Percentiles rank a stretch among this genome's conserved stretches.
Evolutionary conservation across 345 rosid genomes (phyloP).

Genomic region (Sisymbrium irio): DNA sequence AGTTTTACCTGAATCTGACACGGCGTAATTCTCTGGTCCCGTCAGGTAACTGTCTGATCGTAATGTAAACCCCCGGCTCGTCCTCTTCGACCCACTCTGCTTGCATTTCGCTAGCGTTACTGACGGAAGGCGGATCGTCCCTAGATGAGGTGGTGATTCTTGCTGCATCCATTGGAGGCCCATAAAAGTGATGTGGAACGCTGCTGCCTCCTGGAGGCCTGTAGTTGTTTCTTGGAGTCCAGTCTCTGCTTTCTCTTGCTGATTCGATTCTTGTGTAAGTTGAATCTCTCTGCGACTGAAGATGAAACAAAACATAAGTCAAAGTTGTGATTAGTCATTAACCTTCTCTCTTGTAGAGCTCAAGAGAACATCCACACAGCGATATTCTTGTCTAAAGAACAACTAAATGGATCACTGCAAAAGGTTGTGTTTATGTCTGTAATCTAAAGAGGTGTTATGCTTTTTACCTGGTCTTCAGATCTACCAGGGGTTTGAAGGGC

Average conservation of each 20-base stretch:
- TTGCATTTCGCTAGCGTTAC: slow-evolving; percentile 94
- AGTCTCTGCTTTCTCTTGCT: slow-evolving; percentile 60
- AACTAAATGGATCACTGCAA: not conserved
- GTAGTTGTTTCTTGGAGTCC: slow-evolving; percentile 71
- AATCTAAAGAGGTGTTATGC: not conserved
- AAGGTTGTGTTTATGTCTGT: not conserved
- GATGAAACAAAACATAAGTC: slow-evolving; percentile 7
- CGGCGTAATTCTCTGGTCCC: slow-evolving; percentile 96
- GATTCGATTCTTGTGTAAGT: slow-evolving; percentile 66
- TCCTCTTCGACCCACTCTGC: slow-evolving; percentile 95
- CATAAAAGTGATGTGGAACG: slow-evolving; percentile 43
- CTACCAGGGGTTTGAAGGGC: slow-evolving; percentile 86
- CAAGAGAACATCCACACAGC: not conserved
- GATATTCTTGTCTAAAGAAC: not conserved
- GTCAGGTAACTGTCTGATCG: slow-evolving; percentile 84
- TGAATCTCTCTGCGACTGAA: slow-evolving; percentile 68
- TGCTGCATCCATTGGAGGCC: slow-evolving; percentile 54
- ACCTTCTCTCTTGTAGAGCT: not conserved
- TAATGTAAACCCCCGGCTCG: slow-evolving; percentile 93
- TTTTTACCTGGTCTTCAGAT: slow-evolving; percentile 80
- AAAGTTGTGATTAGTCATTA: not conserved
- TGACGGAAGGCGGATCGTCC: slow-evolving; percentile 70
- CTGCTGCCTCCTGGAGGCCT: slow-evolving; percentile 19
- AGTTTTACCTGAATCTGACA: slow-evolving; percentile 85
- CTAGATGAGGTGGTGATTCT: slow-evolving; percentile 81